phyloP scores from a whole-genome alignment of 2,329 filamentous ascomycete genomes.

The Dactylellina leptospora region DNA sequence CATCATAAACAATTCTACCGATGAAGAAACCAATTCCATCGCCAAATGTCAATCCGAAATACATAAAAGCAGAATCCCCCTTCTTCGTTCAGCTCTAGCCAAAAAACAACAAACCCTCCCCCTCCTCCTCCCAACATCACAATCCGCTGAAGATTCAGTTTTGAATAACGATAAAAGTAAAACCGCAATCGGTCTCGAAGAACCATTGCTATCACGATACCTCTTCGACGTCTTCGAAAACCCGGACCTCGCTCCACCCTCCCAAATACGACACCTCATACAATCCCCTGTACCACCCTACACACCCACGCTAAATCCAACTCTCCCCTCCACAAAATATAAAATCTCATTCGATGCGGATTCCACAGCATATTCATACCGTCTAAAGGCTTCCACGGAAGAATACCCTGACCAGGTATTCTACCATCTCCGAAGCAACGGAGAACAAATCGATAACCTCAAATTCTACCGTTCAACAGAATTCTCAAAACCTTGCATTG shows the following conservation, averaged over 20 bases:
- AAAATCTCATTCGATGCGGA: conserved; percentile 7
- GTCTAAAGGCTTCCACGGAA: conserved; percentile 13
- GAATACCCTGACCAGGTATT: conserved; percentile 17
- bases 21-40: conserved; percentile 19
- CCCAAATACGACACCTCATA: neutral
- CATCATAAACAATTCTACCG: neutral
- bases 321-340: conserved; percentile 14
- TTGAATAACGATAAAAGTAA: neutral
- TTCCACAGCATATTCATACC: neutral
- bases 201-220: conserved; percentile 12
- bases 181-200: conserved; percentile 9
- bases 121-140: conserved; percentile 5
- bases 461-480: conserved; percentile 24
- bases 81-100: conserved; percentile 17
- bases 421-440: conserved; percentile 15
- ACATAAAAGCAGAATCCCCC: conserved; percentile 5
- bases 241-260: neutral
- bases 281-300: conserved; percentile 1
- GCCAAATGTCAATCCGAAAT: conserved; percentile 16
- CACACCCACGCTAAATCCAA: conserved; percentile 1
- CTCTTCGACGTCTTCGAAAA: neutral
- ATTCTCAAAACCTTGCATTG: conserved; percentile 19
- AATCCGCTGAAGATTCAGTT: conserved; percentile 27
- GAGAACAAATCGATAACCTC: conserved; percentile 6
- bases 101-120: neutral